These are phyloP conservation scores for Paspalum notatum DNA, from an alignment of 176 grass and related monocot species.

Conservation along the genomic window DNA sequence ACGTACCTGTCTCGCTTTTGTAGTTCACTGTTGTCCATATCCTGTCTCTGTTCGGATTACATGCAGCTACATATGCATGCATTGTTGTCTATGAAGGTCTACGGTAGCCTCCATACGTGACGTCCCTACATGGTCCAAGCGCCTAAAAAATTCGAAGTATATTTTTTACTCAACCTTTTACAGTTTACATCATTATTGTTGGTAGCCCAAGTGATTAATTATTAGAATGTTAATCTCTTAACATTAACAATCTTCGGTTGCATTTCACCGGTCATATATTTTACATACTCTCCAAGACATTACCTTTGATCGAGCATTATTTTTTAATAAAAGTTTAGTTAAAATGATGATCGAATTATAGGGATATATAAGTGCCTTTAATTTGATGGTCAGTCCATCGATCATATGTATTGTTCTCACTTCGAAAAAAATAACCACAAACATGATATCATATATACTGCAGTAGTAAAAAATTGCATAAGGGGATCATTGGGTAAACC, in stretches of 20 bases:
- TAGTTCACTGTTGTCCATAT: conserved; percentile 55
- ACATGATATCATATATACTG: no score
- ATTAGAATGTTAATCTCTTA: background rate
- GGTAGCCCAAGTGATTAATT: background rate
- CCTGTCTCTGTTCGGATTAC: conserved; percentile 21
- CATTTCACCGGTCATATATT: background rate
- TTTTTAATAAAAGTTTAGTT: no score
- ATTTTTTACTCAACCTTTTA: background rate
- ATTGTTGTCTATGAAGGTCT: background rate
- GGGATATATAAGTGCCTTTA: background rate
- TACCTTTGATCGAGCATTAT: background rate
- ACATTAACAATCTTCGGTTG: background rate
- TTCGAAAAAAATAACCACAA: background rate
- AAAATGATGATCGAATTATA: no score
- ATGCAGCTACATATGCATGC: background rate
- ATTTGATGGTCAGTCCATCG: background rate
- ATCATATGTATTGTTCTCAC: no score
- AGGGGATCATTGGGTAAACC: background rate
- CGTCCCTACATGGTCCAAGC: background rate
- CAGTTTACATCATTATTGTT: background rate
- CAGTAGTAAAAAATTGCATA: background rate
- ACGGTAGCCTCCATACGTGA: background rate
- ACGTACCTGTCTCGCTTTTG: conserved; percentile 45
- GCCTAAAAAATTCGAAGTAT: background rate
- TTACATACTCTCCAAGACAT: background rate